Percentiles rank a stretch among this genome's conserved stretches.
Evolutionary conservation across 768 basidiomycete genomes (phyloP).

Genomic region (Rossbeevera mucosa): DNA sequence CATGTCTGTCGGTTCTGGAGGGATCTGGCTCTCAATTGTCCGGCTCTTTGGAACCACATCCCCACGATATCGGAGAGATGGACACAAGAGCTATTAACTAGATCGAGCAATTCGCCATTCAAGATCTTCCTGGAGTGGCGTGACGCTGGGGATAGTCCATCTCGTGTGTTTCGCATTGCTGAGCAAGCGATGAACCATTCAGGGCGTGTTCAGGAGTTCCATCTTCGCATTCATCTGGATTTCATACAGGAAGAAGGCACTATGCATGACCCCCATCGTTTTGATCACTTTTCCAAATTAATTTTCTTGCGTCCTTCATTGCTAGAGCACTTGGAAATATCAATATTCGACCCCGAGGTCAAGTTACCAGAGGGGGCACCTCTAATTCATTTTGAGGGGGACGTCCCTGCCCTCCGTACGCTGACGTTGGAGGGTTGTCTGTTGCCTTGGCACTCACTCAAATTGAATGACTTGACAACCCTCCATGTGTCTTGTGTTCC

Average conservation of each 20-base stretch:
- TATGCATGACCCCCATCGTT: background rate
- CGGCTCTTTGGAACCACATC: background rate
- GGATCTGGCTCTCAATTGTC: background rate
- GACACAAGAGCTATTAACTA: background rate
- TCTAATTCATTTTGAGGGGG: background rate
- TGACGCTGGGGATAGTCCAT: background rate
- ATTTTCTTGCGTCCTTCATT: background rate
- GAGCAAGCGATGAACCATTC: background rate
- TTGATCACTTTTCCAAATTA: background rate
- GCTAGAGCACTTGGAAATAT: background rate
- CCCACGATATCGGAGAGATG: background rate
- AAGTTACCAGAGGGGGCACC: background rate
- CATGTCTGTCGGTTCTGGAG: background rate
- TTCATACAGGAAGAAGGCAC: background rate
- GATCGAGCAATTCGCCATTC: background rate
- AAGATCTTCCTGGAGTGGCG: background rate
- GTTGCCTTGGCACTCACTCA: background rate
- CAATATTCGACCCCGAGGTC: background rate
- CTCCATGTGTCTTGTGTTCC: constrained; percentile 30
- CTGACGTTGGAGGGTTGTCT: background rate
- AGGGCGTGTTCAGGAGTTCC: background rate
- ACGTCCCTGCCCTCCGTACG: background rate
- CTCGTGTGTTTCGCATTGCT: background rate
- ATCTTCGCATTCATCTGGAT: background rate
- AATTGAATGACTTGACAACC: constrained; percentile 26